Evolutionary conservation across 2,329 filamentous ascomycete genomes (phyloP).

Genomic region (Microdochium trichocladiopsis): DNA sequence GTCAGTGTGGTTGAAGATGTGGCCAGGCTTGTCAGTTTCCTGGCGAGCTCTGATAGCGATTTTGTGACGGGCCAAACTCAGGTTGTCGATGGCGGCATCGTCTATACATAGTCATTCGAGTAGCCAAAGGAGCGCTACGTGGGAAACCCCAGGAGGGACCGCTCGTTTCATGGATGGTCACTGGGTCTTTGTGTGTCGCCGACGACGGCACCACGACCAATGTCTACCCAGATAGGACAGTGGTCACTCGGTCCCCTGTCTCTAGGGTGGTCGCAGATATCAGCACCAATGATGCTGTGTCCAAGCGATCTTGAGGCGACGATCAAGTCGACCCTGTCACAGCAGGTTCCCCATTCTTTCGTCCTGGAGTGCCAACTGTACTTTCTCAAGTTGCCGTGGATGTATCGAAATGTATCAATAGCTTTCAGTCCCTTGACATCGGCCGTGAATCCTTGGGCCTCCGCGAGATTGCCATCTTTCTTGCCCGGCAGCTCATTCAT

Average conservation of each 20-base stretch:
- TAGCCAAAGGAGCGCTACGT: no score
- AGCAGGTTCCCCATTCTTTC: conserved; percentile 37
- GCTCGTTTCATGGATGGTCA: not conserved
- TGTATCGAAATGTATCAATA: conserved; percentile 39
- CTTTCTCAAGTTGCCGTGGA: conserved; percentile 29
- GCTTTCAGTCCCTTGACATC: conserved; percentile 17
- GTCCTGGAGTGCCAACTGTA: conserved; percentile 42
- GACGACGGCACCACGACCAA: conserved; percentile 3
- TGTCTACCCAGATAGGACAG: conserved; percentile 38
- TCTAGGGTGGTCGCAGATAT: conserved; percentile 25
- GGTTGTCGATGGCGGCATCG: conserved; percentile 54
- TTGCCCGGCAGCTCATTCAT: conserved; percentile 2
- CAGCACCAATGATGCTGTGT: conserved; percentile 14
- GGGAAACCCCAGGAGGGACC: no score
- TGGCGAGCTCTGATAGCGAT: conserved; percentile 51
- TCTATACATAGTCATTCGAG: conserved; percentile 36
- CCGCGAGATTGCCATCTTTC: conserved; percentile 10
- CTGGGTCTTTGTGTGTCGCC: not conserved
- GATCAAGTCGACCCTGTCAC: conserved; percentile 46
- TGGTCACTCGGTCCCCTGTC: conserved; percentile 47
- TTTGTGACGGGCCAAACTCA: conserved; percentile 62
- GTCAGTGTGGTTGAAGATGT: conserved; percentile 58
- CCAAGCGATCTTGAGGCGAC: conserved; percentile 31
- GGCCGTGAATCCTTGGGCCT: not conserved
- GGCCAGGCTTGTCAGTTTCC: conserved; percentile 52